Evolutionary conservation across 2,329 filamentous ascomycete genomes (phyloP), one percentile per base, ranked within the genome.

Genomic region (Phyllosticta ampelicida): DNA sequence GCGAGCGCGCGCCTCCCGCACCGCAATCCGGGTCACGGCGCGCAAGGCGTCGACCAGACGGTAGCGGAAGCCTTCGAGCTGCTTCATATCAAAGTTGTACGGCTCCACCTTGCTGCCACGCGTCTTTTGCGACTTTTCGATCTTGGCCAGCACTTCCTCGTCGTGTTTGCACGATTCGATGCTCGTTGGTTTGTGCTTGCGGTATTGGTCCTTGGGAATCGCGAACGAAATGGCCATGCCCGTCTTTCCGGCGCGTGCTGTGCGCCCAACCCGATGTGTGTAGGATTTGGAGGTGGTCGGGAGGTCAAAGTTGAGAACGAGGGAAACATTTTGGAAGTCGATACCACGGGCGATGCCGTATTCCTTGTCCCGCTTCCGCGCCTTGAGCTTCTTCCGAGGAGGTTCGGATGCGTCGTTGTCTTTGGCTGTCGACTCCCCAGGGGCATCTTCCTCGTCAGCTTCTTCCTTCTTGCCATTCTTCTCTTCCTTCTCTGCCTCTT

Each of bases 171-270:
- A 81, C 20, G 86, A 84, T 51, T 85, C 76, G 62, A 92, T 83
- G 53, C 82, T 85, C 0, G 92, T 97, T 1, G 91, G 86, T 67
- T 90, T 89, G 75, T 97, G 92, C 72, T 96, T 96, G 64, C 88
- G 84, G 73, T 87, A 96, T 51, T 86, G 80, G 0, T 89, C 85
- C 54, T 84, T 80, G 9, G 94, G 92, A 2, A 99, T 81, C 55
- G 95, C 88, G 71, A 99, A 96, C 9, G 90, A 96, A n/a, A 99
- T 80, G 0, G 94, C 90, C 81, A 96, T 97, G 60, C 94, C 94
- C 1, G 87, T 85, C 69, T 95, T 89, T 10, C 91, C 92, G 1
- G 91, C 94, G 61, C 94, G 84, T 1, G 90, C 94, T 5, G 94
- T 99, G 29, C 94, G 85, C 29, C 94, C 94, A 66, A 99, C 95